Evolutionary conservation across 2,329 filamentous ascomycete species (phyloP).

Genomic region (Drechslerella dactyloides): DNA sequence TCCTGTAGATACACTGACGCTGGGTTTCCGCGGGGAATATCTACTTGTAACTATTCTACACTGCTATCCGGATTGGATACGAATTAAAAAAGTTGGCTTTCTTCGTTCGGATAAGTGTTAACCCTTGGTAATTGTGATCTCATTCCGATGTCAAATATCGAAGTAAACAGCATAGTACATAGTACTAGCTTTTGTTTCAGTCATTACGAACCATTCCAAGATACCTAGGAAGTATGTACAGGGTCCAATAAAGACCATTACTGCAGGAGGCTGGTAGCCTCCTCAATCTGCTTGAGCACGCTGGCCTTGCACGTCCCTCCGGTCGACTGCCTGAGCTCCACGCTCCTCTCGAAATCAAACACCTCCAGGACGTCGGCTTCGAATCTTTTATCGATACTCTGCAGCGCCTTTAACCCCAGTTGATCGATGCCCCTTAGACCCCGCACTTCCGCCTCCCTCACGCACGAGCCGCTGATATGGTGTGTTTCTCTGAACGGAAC

Average conservation of each 20-base stretch:
- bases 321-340: constrained; percentile 77
- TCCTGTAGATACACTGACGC: too few relatives aligned
- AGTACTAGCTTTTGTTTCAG: too few relatives aligned
- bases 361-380: constrained; percentile 72
- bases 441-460: constrained; percentile 73
- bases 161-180: too few relatives aligned
- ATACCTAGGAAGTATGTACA: not conserved
- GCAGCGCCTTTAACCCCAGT: constrained; percentile 70
- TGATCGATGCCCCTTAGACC: constrained; percentile 71
- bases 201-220: not conserved
- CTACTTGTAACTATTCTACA: too few relatives aligned
- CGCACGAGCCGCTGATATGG: constrained; percentile 75
- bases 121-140: too few relatives aligned
- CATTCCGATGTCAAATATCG: too few relatives aligned
- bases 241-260: not conserved
- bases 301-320: constrained; percentile 78
- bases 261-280: constrained; percentile 55
- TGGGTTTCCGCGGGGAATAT: too few relatives aligned
- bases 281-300: constrained; percentile 70
- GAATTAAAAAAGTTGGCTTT: too few relatives aligned
- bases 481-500: constrained; percentile 82
- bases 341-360: constrained; percentile 82
- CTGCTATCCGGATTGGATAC: too few relatives aligned
- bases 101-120: too few relatives aligned
- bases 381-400: constrained; percentile 72